Evolutionary conservation across 2,329 filamentous ascomycete species (phyloP), one percentile per base, ranked within the genome.

Genomic region (Metarhizium album): DNA sequence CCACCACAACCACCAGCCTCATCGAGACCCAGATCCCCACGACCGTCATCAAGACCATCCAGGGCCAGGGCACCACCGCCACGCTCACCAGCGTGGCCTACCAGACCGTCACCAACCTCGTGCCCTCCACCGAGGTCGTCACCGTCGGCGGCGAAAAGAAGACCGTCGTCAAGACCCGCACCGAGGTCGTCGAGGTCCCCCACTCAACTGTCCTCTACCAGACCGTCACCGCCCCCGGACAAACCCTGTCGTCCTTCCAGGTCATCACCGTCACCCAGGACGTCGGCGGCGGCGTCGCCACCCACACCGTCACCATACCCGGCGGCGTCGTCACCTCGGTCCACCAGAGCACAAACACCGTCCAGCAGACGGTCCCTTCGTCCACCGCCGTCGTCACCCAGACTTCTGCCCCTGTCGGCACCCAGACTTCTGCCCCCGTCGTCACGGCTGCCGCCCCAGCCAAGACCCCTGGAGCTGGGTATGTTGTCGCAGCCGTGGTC

Each of bases 261-360:
- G 62, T 71, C 7, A 63, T 63, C 18, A 70, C 73, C 58, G 65
- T 60, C 8, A 75, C 73, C 5, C 49, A 68, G 35, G 76, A 7
- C 14, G 8, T 46, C 73, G 14, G 67, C 64, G 14, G 67, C 64
- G 16, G 61, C 74, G 14, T 73, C 8, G 58, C 75, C 14, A 75
- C 72, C 2, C 62, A 70, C 59, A 73, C 69, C 6, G 58, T 69
- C 3, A 64, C 63, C 23, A 59, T 70, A 9, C 62, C 67, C 43
- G 58, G 70, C 53, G 52, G 62, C 60, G 61, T 65, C 18, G 53
- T 69, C 35, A 70, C 66, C 27, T 9, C 27, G 49, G 58, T 69
- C 49, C 33, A 65, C 18, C 22, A 68, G 11, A 65, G 66, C 6
- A 75, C 72, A 13, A 55, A 71, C 42, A 66, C 65, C n/a, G 63